phyloP scores from a whole-genome alignment of 176 grass and related monocot genomes.

The Cenchrus fungigraminus region DNA sequence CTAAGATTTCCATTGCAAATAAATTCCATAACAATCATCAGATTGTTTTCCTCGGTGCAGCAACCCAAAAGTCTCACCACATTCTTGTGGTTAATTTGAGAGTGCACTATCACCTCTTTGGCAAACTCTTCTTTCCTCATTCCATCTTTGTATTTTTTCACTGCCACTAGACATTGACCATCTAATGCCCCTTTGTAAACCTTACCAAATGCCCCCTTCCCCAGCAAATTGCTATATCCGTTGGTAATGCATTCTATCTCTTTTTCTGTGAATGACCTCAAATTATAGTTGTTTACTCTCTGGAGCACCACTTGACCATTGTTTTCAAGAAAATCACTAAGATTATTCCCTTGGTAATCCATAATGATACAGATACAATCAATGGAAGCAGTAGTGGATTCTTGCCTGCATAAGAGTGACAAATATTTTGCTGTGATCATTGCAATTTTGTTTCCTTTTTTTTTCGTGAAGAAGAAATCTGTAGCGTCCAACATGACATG shows the following conservation, averaged over 20 bases:
- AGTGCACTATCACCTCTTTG: slow-evolving; percentile 14
- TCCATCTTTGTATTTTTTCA: background rate
- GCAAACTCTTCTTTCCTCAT: background rate
- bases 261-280: background rate
- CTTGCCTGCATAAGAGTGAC: background rate
- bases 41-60: background rate
- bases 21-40: background rate
- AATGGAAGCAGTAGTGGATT: background rate
- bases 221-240: background rate
- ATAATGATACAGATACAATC: background rate
- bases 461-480: background rate
- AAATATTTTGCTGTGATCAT: background rate
- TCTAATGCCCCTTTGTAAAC: background rate
- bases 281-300: background rate
- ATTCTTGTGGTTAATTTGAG: slow-evolving; percentile 21
- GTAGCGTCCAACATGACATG: background rate
- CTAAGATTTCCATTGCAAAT: background rate
- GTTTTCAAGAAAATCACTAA: background rate
- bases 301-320: background rate
- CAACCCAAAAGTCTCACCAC: background rate
- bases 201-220: background rate
- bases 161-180: background rate
- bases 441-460: background rate
- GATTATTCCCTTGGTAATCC: background rate
- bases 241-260: slow-evolving; percentile 3